These are phyloP conservation scores for Pleurotus ostreatus DNA, from an alignment of 768 basidiomycete species.

Conservation along the genomic window DNA sequence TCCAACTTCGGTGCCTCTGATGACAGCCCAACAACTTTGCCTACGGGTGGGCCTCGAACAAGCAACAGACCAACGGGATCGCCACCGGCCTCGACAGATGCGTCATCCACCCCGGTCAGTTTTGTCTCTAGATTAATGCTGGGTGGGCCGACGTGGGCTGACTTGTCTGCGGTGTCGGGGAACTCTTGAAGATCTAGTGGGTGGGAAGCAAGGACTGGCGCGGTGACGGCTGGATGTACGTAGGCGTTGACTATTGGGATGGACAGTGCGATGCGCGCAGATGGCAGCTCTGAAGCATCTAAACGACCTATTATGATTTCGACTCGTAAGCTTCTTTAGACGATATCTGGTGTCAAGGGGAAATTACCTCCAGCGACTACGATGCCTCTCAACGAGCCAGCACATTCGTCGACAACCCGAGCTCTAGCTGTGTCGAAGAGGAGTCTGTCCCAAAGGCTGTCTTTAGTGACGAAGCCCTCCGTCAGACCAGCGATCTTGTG, in stretches of 20 bases:
- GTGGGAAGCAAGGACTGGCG: slow-evolving; percentile 79
- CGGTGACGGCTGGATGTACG: slow-evolving; percentile 60
- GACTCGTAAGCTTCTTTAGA: too few species aligned
- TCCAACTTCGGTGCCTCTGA: slow-evolving; percentile 30
- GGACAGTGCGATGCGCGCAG: slow-evolving; percentile 71
- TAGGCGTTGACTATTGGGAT: slow-evolving; percentile 68
- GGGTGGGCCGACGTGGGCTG: slow-evolving; percentile 69
- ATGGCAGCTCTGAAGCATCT: slow-evolving; percentile 45
- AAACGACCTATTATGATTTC: slow-evolving; percentile 38
- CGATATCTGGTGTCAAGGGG: background rate
- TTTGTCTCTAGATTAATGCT: slow-evolving; percentile 83
- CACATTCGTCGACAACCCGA: slow-evolving; percentile 54
- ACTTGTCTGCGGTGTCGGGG: slow-evolving; percentile 27
- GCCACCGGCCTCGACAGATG: slow-evolving; percentile 54
- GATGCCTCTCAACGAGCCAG: slow-evolving; percentile 60
- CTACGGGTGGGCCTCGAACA: slow-evolving; percentile 74
- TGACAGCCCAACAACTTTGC: slow-evolving; percentile 39
- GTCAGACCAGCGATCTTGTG: slow-evolving; percentile 69
- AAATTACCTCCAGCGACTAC: slow-evolving; percentile 69
- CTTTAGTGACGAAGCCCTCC: slow-evolving; percentile 74
- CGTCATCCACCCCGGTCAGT: slow-evolving; percentile 66
- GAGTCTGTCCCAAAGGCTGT: slow-evolving; percentile 81
- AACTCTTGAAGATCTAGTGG: slow-evolving; percentile 83
- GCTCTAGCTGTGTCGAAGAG: slow-evolving; percentile 69
- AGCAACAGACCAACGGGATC: slow-evolving; percentile 62